These are phyloP conservation scores for Panus rudis DNA, from an alignment of 768 basidiomycete species.

Conservation along the genomic window DNA sequence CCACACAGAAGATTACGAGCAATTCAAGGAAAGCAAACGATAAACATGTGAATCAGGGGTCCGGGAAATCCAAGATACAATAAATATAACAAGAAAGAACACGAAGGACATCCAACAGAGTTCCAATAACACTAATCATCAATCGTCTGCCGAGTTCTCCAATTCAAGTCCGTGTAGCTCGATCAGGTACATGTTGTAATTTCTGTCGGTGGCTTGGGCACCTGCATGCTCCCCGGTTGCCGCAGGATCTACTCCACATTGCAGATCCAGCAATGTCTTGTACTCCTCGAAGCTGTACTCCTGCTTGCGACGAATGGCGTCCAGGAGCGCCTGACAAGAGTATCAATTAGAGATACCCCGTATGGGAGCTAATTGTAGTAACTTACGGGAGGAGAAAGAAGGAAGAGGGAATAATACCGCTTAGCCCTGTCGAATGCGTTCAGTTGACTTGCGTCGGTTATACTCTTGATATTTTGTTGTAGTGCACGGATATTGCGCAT, in stretches of 20 bases:
- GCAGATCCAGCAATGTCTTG: constrained; percentile 82
- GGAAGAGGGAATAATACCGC: constrained; percentile 77
- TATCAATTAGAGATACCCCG: not conserved
- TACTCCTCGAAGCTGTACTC: constrained; percentile 88
- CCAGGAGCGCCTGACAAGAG: constrained; percentile 61
- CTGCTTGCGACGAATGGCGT: constrained; percentile 53
- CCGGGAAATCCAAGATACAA: no score
- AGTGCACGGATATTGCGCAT: constrained; percentile 83
- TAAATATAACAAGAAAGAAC: constrained; percentile 14
- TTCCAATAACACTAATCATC: constrained; percentile 4
- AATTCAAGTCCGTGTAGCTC: constrained; percentile 81
- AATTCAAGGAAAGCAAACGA: no score
- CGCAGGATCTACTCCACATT: constrained; percentile 75
- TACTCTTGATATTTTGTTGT: constrained; percentile 83
- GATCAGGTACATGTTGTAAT: constrained; percentile 84
- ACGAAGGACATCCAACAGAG: not conserved
- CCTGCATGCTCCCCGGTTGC: constrained; percentile 39
- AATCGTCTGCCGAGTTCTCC: constrained; percentile 32
- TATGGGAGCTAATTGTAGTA: not conserved
- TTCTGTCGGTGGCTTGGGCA: constrained; percentile 53
- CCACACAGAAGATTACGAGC: no score
- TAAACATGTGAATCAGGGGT: no score
- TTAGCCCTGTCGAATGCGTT: constrained; percentile 73
- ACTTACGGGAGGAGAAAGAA: constrained; percentile 63
- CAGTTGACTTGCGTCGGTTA: constrained; percentile 51